A percentile compares a stretch with the other conserved stretches of the same genome.
Conservation (phyloP, 129 eudicot species). For the Ambrosia trifida region DNA sequence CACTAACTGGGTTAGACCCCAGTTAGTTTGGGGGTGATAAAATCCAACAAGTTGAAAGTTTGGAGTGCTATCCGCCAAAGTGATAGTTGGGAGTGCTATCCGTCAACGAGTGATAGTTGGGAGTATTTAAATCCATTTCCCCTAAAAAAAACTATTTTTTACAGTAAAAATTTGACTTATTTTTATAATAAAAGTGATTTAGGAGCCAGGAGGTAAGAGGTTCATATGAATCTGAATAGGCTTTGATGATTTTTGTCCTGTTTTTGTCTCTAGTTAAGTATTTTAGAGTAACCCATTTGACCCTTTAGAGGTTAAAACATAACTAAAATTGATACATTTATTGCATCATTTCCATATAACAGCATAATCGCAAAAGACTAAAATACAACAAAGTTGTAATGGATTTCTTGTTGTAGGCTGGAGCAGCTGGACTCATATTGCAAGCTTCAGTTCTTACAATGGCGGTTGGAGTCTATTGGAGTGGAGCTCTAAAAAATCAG, state of each 20-base stretch:
- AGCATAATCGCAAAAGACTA: neutral
- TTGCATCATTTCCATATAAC: neutral
- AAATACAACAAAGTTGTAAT: conserved; percentile 9
- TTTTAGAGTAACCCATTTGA: conserved; percentile 1
- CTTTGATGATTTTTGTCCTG: neutral
- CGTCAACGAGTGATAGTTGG: no score
- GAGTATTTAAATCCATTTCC: no score
- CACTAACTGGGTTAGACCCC: no score
- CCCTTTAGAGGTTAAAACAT: conserved; percentile 6
- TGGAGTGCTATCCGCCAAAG: no score
- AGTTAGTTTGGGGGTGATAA: no score
- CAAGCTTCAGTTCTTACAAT: conserved; percentile 89
- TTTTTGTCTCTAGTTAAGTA: neutral
- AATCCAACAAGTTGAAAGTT: no score
- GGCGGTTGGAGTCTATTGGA: conserved; percentile 93
- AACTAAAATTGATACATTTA: neutral
- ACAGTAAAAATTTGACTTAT: neutral
- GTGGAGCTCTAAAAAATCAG: conserved; percentile 75
- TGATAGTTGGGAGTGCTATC: no score
- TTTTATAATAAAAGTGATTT: neutral
- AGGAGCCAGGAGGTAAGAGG: neutral
- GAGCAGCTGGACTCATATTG: conserved; percentile 85
- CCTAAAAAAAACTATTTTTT: neutral
- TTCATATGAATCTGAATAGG: neutral
- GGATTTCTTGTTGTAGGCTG: conserved; percentile 65